phyloP scores from a whole-genome alignment of 345 rosid species.

The Populus tremula region DNA sequence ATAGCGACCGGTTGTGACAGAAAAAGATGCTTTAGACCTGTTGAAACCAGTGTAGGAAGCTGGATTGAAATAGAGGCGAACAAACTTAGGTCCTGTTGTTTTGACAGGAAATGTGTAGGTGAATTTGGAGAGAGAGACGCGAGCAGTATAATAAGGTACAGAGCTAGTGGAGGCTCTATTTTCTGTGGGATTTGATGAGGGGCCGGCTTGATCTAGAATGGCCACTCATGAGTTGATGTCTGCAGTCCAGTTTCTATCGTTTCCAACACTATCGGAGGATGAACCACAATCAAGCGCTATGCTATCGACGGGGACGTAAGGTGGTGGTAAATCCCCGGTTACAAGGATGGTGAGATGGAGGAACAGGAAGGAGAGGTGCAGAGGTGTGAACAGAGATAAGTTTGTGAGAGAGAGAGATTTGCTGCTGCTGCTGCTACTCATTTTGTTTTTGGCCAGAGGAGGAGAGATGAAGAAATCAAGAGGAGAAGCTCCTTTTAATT shows the following conservation, averaged over 20 bases:
- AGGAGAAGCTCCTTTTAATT: too few species aligned
- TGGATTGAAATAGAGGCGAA: constrained; percentile 28
- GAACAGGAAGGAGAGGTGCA: not conserved
- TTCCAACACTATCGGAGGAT: not conserved
- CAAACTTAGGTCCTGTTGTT: constrained; percentile 10
- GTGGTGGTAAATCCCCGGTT: not conserved
- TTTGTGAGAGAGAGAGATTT: too few species aligned
- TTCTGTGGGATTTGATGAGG: rapidly evolving
- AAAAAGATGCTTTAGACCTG: constrained; percentile 15
- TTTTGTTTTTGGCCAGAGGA: not conserved
- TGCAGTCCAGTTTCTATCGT: too few species aligned
- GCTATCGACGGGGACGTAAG: not conserved
- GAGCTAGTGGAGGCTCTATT: too few species aligned
- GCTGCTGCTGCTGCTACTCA: not conserved
- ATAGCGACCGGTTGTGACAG: constrained; percentile 16
- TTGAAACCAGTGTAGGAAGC: not conserved
- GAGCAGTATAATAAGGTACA: constrained; percentile 23
- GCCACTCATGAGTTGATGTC: too few species aligned
- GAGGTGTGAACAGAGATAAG: not conserved
- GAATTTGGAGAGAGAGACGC: constrained; percentile 24
- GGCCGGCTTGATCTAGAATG: too few species aligned
- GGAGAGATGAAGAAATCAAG: too few species aligned
- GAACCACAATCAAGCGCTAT: not conserved
- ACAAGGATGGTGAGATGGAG: not conserved
- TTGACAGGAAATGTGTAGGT: constrained; percentile 24